A percentile compares a stretch with the other conserved stretches of the same genome.
Conservation (phyloP, 2,329 filamentous ascomycete genomes). For the Hymenoscyphus fructigenus region DNA sequence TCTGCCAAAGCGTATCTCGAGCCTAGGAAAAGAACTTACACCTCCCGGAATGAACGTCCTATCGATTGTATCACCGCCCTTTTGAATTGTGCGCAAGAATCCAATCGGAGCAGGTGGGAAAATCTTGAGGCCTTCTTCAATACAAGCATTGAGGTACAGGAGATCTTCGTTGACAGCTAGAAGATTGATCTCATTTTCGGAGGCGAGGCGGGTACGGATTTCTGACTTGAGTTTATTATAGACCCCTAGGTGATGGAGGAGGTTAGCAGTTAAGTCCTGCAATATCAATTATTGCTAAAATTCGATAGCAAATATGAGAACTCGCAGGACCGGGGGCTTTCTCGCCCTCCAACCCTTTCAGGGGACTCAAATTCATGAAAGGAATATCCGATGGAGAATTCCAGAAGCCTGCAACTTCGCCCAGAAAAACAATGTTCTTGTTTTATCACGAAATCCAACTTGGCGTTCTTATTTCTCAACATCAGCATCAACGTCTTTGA, state of each 20-base stretch:
- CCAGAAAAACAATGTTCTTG: neutral
- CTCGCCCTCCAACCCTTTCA: neutral
- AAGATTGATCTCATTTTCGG: constrained; percentile 6
- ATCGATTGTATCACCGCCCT: constrained; percentile 12
- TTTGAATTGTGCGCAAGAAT: constrained; percentile 10
- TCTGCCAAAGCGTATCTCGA: constrained; percentile 29
- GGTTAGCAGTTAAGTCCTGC: constrained; percentile 14
- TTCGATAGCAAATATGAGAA: neutral
- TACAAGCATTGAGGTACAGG: constrained; percentile 12
- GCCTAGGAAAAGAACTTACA: constrained; percentile 26
- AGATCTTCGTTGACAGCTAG: constrained; percentile 9
- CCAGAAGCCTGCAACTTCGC: neutral
- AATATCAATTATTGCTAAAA: neutral
- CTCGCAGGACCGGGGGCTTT: neutral
- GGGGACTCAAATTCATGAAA: neutral
- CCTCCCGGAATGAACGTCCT: constrained; percentile 13
- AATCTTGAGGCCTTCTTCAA: constrained; percentile 15
- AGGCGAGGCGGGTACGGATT: constrained; percentile 40
- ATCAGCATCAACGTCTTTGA: neutral
- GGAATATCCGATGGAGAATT: neutral
- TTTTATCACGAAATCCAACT: neutral
- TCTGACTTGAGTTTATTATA: constrained; percentile 40
- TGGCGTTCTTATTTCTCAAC: neutral
- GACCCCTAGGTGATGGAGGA: constrained; percentile 35
- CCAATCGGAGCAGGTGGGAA: constrained; percentile 17